Percentiles rank a stretch among this genome's conserved stretches.
phyloP scores from a whole-genome alignment of 1,139 yeast species.

The Hyphopichia burtonii region DNA sequence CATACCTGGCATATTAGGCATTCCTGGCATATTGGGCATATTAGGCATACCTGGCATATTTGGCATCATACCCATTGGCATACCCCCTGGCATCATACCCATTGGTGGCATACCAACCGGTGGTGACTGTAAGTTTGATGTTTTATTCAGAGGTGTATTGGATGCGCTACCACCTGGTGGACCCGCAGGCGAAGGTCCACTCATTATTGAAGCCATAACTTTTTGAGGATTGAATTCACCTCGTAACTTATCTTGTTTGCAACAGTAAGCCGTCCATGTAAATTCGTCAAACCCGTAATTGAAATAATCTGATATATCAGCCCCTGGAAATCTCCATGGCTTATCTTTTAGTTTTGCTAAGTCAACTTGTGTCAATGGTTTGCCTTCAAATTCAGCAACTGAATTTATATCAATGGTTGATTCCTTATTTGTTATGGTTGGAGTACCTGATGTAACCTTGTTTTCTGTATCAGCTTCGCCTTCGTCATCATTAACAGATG shows the following conservation, averaged over 20 bases:
- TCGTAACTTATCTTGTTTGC: slow-evolving; percentile 80
- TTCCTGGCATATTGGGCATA: slow-evolving; percentile 20
- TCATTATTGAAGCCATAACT: slow-evolving; percentile 45
- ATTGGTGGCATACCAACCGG: slow-evolving; percentile 19
- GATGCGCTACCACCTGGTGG: slow-evolving; percentile 2
- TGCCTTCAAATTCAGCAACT: slow-evolving; percentile 78
- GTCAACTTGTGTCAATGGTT: slow-evolving; percentile 80
- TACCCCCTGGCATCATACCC: slow-evolving; percentile 21
- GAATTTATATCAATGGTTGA: slow-evolving; percentile 69
- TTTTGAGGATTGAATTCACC: slow-evolving; percentile 73
- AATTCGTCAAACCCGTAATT: slow-evolving; percentile 95
- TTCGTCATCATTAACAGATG: slow-evolving; percentile 30
- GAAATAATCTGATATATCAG: slow-evolving; percentile 90
- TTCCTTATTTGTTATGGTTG: slow-evolving; percentile 31
- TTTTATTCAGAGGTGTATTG: slow-evolving; percentile 7
- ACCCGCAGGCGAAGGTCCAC: slow-evolving; percentile 12
- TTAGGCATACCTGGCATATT: slow-evolving; percentile 21
- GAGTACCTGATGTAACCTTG: slow-evolving; percentile 22
- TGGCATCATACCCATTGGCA: slow-evolving; percentile 18
- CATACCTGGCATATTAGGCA: slow-evolving; percentile 14
- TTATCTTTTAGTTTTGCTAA: slow-evolving; percentile 83
- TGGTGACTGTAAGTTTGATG: slow-evolving; percentile 19
- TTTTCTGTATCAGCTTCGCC: slow-evolving; percentile 17
- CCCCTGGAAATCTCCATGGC: slow-evolving; percentile 98
- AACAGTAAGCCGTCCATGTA: slow-evolving; percentile 92